These are phyloP conservation scores for Populus hybrid DNA, from an alignment of 441 rosid genomes.

Conservation along the genomic window DNA sequence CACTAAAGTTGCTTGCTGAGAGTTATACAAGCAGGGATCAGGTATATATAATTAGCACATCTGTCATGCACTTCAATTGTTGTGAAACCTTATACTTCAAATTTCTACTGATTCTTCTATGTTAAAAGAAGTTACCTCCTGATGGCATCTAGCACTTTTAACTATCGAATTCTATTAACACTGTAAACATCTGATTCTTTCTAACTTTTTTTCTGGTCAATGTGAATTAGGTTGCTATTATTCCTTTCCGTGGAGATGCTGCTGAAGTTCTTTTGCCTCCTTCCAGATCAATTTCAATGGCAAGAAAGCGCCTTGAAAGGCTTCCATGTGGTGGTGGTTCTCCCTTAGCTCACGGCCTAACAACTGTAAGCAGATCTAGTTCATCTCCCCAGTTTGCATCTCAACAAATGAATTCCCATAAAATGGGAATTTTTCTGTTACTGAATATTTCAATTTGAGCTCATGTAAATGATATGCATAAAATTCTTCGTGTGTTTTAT, in stretches of 20 bases:
- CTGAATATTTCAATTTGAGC: neutral
- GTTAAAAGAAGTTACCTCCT: neutral
- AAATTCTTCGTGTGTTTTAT: neutral
- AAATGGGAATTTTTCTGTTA: neutral
- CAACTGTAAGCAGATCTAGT: conserved; percentile 57
- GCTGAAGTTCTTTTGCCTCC: conserved; percentile 97
- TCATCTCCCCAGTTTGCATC: neutral
- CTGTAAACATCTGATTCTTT: neutral
- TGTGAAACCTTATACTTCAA: neutral
- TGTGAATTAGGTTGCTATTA: conserved; percentile 76
- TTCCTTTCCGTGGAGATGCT: conserved; percentile 96
- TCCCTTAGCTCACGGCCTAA: conserved; percentile 97
- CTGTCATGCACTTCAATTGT: neutral
- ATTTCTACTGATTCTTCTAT: neutral
- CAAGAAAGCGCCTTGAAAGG: conserved; percentile 95
- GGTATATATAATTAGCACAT: conserved; percentile 37
- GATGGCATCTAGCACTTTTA: neutral
- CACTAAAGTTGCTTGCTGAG: conserved; percentile 92
- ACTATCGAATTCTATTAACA: neutral
- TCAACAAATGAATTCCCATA: neutral
- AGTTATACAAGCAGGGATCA: conserved; percentile 99
- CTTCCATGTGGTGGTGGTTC: conserved; percentile 99
- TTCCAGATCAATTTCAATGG: conserved; percentile 98
- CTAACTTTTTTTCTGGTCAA: conserved; percentile 10
- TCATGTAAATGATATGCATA: neutral